Evolutionary conservation across 2,329 filamentous ascomycete genomes (phyloP), one percentile per base, ranked within the genome.

Genomic region (Westerdykella sp.): DNA sequence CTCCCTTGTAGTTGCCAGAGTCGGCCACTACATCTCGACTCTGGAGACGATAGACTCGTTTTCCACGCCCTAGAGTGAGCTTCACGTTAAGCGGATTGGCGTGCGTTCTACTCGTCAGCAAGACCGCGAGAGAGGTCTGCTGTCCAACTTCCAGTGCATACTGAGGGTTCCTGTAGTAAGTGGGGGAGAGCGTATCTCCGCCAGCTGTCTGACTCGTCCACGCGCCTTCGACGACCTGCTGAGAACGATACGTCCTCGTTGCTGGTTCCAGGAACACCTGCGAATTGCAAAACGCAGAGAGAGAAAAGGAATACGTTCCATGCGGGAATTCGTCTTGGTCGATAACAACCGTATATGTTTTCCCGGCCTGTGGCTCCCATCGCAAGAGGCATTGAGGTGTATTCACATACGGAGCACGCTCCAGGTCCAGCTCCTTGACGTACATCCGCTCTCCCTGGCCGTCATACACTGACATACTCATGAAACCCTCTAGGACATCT

Each of bases 351-450:
- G 79, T 83, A 54, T 80, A 80, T 1, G 68, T 69, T 10, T 69
- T 68, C 13, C 69, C 64, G 1, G 73, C 62, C n/a, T 73, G 67
- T 45, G 76, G 74, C 22, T 86, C 78, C 47, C 95, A 76, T 45
- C 85, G 83, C 36, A 94, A 80, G 6, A 98, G 78, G 0, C 87
- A 95, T 64, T 97, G 94, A 1, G 89, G 89, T 2, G 90, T 94
- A 66, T 96, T 91, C 28, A 97, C 88, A 49, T 87, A 95, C n/a
- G 87, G 86, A 0, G 85, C 85, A 30, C 84, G 81, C 55, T 87
- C 81, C 0, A 86, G 65, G 18, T 82, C 78, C 6, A 80, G 80
- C 43, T 91, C 86, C 41, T 80, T 81, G 12, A 93, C 73, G 51
- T 87, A 83, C 0, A 96, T 81, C 39, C 82, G 78, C 30, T 80